phyloP scores from a whole-genome alignment of 2,329 filamentous ascomycete species.

The Talaromyces rugulosus region DNA sequence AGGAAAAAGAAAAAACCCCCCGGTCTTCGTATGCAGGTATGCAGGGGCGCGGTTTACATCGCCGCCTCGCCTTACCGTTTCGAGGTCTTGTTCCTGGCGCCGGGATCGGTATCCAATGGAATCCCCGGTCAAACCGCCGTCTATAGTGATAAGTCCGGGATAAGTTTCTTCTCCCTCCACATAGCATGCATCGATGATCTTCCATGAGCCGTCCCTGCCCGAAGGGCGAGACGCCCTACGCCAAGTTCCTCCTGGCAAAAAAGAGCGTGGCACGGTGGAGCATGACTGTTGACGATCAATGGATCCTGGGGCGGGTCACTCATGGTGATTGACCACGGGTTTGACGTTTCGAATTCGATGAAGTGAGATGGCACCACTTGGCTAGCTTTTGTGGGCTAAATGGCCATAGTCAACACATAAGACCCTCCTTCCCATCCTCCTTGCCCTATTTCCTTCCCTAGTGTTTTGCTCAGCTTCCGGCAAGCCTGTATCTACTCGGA shows the following conservation, averaged over 20 bases:
- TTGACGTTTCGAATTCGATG: not conserved
- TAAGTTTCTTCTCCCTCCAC: not conserved
- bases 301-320: not conserved
- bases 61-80: not conserved
- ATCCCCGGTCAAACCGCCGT: not conserved
- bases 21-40: not conserved
- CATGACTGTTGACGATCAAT: not conserved
- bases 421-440: not conserved
- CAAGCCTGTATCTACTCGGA: not conserved
- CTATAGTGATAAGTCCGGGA: not conserved
- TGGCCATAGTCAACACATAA: not conserved
- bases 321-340: not conserved
- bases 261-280: not conserved
- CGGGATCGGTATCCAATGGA: not conserved
- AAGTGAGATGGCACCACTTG: not conserved
- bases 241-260: not conserved
- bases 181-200: not conserved
- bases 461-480: not conserved
- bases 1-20: not conserved
- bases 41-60: not conserved
- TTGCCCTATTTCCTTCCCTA: not conserved
- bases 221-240: not conserved
- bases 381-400: not conserved
- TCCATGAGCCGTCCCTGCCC: not conserved
- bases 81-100: not conserved